Evolutionary conservation across 768 basidiomycete species (phyloP).

Genomic region (Suillus weaverae): DNA sequence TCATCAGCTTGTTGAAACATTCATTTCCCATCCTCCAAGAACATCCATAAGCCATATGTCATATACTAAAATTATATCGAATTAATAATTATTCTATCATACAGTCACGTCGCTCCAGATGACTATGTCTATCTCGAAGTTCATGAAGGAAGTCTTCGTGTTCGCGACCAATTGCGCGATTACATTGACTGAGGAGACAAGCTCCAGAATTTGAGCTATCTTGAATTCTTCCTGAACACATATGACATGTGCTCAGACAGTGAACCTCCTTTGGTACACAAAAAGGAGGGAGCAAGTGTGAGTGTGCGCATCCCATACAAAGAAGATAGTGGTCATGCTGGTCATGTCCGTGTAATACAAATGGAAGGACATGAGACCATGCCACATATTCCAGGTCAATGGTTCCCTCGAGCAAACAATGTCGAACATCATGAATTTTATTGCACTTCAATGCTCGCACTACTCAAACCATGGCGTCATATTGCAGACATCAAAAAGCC

Average conservation of each 20-base stretch:
- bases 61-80: no score
- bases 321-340: conserved; percentile 5
- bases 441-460: conserved; percentile 33
- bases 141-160: neutral
- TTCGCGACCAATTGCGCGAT: neutral
- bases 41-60: no score
- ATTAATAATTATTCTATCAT: no score
- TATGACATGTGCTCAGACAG: neutral
- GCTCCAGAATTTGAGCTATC: neutral
- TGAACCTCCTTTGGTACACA: no score
- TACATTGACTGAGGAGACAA: neutral
- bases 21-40: neutral
- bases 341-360: conserved; percentile 22
- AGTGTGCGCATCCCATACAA: neutral
- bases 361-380: conserved; percentile 32
- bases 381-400: conserved; percentile 14
- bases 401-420: conserved; percentile 31
- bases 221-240: conserved; percentile 8
- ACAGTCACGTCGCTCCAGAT: neutral
- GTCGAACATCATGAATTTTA: conserved; percentile 26
- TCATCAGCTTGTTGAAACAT: neutral
- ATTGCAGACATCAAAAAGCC: neutral
- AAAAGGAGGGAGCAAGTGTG: neutral
- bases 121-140: neutral
- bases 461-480: conserved; percentile 37